Base-by-base conservation (phyloP, 2,329 filamentous ascomycete species). In the Ceratocystis smalleyi region DNA sequence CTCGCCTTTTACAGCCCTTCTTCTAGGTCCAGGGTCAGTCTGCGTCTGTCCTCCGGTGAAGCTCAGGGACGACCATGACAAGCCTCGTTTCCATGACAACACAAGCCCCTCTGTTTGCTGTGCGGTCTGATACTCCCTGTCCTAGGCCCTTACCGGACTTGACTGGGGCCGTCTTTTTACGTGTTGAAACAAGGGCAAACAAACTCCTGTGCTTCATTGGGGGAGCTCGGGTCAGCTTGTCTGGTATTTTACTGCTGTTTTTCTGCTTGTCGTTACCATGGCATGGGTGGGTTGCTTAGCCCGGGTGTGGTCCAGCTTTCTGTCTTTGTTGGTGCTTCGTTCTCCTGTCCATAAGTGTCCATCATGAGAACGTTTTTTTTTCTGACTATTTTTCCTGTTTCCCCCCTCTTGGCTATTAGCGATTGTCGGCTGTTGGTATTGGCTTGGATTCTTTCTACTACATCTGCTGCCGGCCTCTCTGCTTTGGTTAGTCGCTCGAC, bases 151-250 rank as follows among this genome's bases (percentile, higher is more conserved):
- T n/a, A 19, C 47, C 51, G 47, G 64, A 45, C 63, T 62, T 45
- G 59, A 61, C 43, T 47, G 59, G 27, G 59, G 60, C 47, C 35
- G 63, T 27, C 30, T 51, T 27, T 60, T 61, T 47, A 65, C 32
- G 60, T 62, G 64, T 61, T 65, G 64, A 65, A 65, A 65, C 64
- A 63, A 65, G 64, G 64, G 60, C 63, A 61, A 59, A 49, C 57
- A 61, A 43, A 55, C 30, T 54, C 30, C 43, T 35, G 3, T 61
- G 51, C 22, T 57, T 47, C 55, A 43, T 61, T 35, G 32, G 45
- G 43, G 55, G 63, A 64, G 57, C 63, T 64, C 57, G 63, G 63
- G 59, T 64, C 57, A 47, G 30, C 59, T 62, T 49, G 27, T 15
- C 45, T 65, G 59, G 35, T 49, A 40, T 27, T 27, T 27, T 27